Percentiles rank a stretch among this genome's conserved stretches.
Conservation (phyloP, 257 asterid species). For the Rhazya stricta region DNA sequence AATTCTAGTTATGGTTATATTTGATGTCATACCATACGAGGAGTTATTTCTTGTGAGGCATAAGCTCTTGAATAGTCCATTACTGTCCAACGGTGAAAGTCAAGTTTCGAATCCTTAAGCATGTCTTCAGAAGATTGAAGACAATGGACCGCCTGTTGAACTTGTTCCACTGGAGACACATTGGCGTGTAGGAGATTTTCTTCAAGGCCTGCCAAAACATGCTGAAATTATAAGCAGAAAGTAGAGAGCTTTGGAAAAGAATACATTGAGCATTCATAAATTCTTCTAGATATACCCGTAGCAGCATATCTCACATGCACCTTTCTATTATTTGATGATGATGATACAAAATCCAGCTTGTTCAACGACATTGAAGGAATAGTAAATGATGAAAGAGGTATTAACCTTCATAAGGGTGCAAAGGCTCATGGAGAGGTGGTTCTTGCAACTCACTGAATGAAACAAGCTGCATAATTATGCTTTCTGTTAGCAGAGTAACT, state of each 20-base stretch:
- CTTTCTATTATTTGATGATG: background rate
- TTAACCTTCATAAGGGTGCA: constrained; percentile 63
- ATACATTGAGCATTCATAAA: background rate
- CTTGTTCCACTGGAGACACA: constrained; percentile 47
- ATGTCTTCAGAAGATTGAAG: constrained; percentile 24
- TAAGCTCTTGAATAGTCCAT: constrained; percentile 67
- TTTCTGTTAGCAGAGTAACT: background rate
- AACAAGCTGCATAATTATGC: constrained; percentile 57
- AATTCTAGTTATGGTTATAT: background rate
- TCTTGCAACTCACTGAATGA: constrained; percentile 71
- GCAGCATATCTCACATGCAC: background rate
- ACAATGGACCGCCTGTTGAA: constrained; percentile 45
- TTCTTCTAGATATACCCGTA: background rate
- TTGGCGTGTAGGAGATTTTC: constrained; percentile 40
- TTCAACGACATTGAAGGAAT: background rate
- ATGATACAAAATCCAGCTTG: background rate
- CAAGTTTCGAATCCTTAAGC: constrained; percentile 17
- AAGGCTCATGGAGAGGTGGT: constrained; percentile 69
- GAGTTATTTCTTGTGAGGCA: constrained; percentile 48
- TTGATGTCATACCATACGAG: constrained; percentile 40
- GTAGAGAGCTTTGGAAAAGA: background rate
- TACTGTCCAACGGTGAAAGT: constrained; percentile 59
- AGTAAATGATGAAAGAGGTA: background rate
- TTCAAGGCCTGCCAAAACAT: constrained; percentile 28
- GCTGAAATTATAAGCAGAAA: background rate